phyloP scores from a whole-genome alignment of 345 rosid species.

The Eucalyptus fibrosa region DNA sequence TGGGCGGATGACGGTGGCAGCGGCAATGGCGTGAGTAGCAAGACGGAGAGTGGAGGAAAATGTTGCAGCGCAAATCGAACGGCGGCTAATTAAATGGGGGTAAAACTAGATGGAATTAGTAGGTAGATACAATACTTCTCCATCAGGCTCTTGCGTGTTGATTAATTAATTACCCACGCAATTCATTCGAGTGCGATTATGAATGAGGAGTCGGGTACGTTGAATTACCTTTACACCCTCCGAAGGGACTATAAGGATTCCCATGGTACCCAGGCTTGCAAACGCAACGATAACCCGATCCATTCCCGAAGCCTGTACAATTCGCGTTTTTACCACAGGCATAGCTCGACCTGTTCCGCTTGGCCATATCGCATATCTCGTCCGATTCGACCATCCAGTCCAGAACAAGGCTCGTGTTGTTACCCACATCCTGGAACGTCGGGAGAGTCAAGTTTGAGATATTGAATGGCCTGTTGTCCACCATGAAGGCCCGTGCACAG shows the following conservation, averaged over 20 bases:
- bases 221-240: background rate
- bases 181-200: background rate
- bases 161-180: no score
- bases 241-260: accelerated
- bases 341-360: accelerated
- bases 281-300: background rate
- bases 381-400: no score
- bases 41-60: background rate
- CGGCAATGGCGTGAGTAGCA: background rate
- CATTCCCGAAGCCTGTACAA: accelerated
- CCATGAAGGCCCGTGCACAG: no score
- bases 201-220: background rate
- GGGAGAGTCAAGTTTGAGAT: no score
- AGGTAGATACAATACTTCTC: background rate
- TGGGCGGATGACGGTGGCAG: background rate
- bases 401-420: no score
- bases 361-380: accelerated
- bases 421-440: no score
- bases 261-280: background rate
- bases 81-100: background rate
- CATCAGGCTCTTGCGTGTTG: background rate
- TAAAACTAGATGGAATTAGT: background rate
- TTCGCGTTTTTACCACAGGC: accelerated
- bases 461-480: no score
- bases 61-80: no score